Conservation (phyloP, 371 early-diverging fungal species). For the Mucor mucedo region DNA sequence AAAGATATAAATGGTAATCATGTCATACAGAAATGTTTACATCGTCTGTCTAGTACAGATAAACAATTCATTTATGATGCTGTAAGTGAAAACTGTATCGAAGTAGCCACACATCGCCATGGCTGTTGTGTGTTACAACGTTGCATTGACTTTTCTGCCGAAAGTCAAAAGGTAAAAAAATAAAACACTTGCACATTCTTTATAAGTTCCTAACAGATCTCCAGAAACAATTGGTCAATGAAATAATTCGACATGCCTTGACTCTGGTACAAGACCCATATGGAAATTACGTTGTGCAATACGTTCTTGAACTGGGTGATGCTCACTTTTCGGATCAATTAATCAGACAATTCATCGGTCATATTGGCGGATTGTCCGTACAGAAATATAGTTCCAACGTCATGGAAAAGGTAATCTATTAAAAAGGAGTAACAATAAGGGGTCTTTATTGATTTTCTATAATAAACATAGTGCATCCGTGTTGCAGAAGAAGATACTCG, state of each 20-base stretch:
- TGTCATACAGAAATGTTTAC: constrained; percentile 96
- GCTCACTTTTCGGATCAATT: constrained; percentile 70
- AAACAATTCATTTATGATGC: constrained; percentile 92
- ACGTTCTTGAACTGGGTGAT: constrained; percentile 86
- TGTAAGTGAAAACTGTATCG: constrained; percentile 81
- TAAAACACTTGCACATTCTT: not conserved
- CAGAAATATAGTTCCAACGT: constrained; percentile 95
- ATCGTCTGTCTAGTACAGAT: constrained; percentile 69
- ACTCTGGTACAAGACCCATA: constrained; percentile 92
- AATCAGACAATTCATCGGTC: constrained; percentile 78
- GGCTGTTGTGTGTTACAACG: constrained; percentile 98
- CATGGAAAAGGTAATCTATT: constrained; percentile 75
- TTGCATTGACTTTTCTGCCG: constrained; percentile 88
- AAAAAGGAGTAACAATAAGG: not conserved
- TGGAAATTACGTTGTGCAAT: constrained; percentile 99
- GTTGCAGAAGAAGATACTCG: constrained; percentile 77
- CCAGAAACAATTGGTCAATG: constrained; percentile 72
- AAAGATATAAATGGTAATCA: constrained; percentile 98
- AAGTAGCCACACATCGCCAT: constrained; percentile 94
- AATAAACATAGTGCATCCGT: constrained; percentile 70
- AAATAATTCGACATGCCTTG: constrained; percentile 78
- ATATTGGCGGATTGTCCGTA: constrained; percentile 75
- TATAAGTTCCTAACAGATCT: not conserved
- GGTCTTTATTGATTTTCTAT: not conserved
- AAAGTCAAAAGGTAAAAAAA: constrained; percentile 63